Evolutionary conservation across 768 basidiomycete species (phyloP).

Genomic region (Pholiota molesta): DNA sequence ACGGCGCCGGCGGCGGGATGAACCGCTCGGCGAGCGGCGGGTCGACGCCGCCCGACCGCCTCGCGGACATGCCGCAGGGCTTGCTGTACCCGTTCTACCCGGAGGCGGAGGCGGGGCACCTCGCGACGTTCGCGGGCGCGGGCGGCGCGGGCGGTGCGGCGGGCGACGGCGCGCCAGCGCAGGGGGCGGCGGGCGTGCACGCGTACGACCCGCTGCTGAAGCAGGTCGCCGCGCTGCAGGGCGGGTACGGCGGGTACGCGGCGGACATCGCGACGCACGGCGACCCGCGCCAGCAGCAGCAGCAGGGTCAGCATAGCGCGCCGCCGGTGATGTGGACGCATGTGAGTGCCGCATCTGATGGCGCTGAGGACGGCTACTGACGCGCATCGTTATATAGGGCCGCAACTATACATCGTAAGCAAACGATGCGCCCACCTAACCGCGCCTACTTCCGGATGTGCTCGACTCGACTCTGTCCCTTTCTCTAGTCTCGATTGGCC

Average conservation of each 20-base stretch:
- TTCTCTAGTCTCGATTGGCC: no score
- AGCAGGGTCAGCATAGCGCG: neutral
- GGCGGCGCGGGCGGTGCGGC: neutral
- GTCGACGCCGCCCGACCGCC: conserved; percentile 44
- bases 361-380: neutral
- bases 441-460: no score
- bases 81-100: conserved; percentile 83
- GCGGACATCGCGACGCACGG: conserved; percentile 52
- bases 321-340: conserved; percentile 6
- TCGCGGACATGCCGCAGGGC: conserved; percentile 69
- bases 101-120: conserved; percentile 38
- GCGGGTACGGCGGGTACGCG: conserved; percentile 61
- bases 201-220: conserved; percentile 56
- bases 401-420: neutral
- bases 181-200: conserved; percentile 9
- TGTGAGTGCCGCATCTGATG: neutral
- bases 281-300: conserved; percentile 26
- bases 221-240: conserved; percentile 59
- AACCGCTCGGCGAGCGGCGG: conserved; percentile 37
- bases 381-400: neutral
- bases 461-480: no score
- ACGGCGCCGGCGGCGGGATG: conserved; percentile 29
- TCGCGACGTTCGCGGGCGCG: conserved; percentile 8
- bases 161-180: neutral
- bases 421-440: no score